A percentile compares a stretch with the other conserved stretches of the same genome.
Conservation (phyloP, 352 stramenopile species). For the Thraustochytrium sp. region DNA sequence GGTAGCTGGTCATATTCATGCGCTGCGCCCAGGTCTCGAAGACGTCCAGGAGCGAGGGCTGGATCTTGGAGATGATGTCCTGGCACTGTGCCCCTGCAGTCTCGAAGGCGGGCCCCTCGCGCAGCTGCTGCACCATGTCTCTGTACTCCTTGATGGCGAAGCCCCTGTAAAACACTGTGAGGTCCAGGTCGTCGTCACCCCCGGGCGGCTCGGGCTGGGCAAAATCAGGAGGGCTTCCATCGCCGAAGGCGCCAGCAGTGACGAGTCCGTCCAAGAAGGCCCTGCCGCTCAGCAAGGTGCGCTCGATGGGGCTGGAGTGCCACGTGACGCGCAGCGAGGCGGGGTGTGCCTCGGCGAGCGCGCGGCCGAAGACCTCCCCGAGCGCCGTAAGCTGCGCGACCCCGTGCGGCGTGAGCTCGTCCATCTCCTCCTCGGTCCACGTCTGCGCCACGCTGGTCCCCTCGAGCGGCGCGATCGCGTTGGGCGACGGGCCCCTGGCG, state of each 20-base stretch:
- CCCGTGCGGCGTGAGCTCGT: background rate
- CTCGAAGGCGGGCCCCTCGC: background rate
- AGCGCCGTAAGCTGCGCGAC: background rate
- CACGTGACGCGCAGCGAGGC: background rate
- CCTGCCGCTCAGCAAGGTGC: background rate
- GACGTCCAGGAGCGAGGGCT: background rate
- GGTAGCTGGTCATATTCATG: background rate
- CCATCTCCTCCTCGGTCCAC: background rate
- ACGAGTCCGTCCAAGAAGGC: background rate
- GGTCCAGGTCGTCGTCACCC: background rate
- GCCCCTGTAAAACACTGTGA: background rate
- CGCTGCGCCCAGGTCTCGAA: background rate
- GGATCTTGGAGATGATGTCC: background rate
- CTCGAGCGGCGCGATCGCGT: background rate
- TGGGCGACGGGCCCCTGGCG: background rate
- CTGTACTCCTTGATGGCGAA: background rate
- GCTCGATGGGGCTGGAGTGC: background rate
- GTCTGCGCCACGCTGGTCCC: background rate
- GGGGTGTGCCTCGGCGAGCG: background rate
- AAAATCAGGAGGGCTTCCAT: background rate
- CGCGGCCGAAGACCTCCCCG: background rate
- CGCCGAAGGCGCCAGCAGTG: background rate
- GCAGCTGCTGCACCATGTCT: background rate
- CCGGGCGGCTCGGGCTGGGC: background rate
- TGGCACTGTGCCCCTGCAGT: background rate